A percentile compares a stretch with the other conserved stretches of the same genome.
phyloP scores from a whole-genome alignment of 495 filamentous ascomycete genomes.

The Gamarada debralockiae region DNA sequence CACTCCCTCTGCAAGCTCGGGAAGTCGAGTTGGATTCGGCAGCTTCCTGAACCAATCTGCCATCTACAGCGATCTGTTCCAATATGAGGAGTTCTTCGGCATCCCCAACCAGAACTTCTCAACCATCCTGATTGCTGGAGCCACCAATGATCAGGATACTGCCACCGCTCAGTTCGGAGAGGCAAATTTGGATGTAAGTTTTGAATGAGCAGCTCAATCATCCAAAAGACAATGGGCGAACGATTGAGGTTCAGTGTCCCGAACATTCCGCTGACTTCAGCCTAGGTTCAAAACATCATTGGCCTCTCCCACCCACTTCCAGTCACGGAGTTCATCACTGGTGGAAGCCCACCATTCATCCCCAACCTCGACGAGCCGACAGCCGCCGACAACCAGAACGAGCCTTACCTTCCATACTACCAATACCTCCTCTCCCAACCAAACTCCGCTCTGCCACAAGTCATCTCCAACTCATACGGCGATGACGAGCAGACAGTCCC shows the following conservation, averaged over 20 bases:
- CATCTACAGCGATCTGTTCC: slow-evolving; percentile 32
- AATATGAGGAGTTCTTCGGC: slow-evolving; percentile 28
- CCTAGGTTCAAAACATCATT: slow-evolving; percentile 56
- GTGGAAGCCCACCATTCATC: slow-evolving; percentile 56
- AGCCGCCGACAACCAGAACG: slow-evolving; percentile 54
- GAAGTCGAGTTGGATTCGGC: slow-evolving; percentile 50
- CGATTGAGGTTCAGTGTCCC: no score
- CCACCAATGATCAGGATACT: slow-evolving; percentile 46
- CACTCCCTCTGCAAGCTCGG: slow-evolving; percentile 38
- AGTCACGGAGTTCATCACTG: slow-evolving; percentile 64
- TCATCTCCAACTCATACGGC: slow-evolving; percentile 77
- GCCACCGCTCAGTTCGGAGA: slow-evolving; percentile 44
- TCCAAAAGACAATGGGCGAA: no score
- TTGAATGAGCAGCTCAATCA: no score
- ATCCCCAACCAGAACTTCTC: slow-evolving; percentile 51
- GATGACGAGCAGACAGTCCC: slow-evolving; percentile 79
- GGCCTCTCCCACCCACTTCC: slow-evolving; percentile 55
- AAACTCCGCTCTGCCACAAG: slow-evolving; percentile 60
- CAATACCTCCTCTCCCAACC: slow-evolving; percentile 50
- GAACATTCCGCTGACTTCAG: no score
- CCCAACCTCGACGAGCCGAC: slow-evolving; percentile 58
- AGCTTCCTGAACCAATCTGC: slow-evolving; percentile 52
- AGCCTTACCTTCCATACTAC: slow-evolving; percentile 73
- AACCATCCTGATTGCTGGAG: slow-evolving; percentile 53
- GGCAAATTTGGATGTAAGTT: slow-evolving; percentile 62